Conservation (phyloP, 139 green algal species). For the Chlorella vulgaris region DNA sequence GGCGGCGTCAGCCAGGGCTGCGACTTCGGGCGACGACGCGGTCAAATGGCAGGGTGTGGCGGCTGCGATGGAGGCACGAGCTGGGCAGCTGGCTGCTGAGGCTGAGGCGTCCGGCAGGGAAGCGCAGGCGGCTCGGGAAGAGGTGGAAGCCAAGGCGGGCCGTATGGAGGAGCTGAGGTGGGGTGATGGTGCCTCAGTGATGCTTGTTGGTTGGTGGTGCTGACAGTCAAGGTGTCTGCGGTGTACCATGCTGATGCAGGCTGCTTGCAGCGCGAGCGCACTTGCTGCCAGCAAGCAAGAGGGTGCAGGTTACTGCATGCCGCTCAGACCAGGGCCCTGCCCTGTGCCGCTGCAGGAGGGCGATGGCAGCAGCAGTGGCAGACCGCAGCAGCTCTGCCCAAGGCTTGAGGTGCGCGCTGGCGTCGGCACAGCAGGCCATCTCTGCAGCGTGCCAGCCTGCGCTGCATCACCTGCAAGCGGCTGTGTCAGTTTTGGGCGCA, state of each 20-base stretch:
- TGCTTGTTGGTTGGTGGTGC: too few species aligned
- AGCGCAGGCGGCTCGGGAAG: not conserved
- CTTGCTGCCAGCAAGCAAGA: too few species aligned
- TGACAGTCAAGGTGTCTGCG: not conserved
- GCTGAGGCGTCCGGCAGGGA: not conserved
- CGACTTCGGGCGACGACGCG: conserved; percentile 1
- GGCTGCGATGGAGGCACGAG: not conserved
- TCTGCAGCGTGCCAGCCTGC: not conserved
- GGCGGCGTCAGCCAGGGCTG: conserved; percentile 16
- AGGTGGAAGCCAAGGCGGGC: conserved; percentile 8
- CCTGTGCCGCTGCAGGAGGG: conserved; percentile 1
- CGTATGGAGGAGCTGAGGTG: conserved; percentile 35
- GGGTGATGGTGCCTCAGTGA: too few species aligned
- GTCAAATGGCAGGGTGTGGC: conserved; percentile 27
- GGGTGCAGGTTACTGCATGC: too few species aligned
- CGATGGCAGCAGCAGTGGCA: conserved; percentile 22
- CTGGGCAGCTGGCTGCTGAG: not conserved
- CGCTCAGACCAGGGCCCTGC: too few species aligned
- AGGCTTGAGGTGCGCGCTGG: not conserved
- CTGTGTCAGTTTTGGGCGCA: not conserved
- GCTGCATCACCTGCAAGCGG: not conserved
- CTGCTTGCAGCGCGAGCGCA: not conserved
- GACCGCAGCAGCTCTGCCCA: not conserved
- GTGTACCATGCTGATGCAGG: not conserved
- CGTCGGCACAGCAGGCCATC: not conserved